Evolutionary conservation across 345 rosid genomes (phyloP), one percentile per base, ranked within the genome.

Genomic region (Carallia pectinifolia): DNA sequence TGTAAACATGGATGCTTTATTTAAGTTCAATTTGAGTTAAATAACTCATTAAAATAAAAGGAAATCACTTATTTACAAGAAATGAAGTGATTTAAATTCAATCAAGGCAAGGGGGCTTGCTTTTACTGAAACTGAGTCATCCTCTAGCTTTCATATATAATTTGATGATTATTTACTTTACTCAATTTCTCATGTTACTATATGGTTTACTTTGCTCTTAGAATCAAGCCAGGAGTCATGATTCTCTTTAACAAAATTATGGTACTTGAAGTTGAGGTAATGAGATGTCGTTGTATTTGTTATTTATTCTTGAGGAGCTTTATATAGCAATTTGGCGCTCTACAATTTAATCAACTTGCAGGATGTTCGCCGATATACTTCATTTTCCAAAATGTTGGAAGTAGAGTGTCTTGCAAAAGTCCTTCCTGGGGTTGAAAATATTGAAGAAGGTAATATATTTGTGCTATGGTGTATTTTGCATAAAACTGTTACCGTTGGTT

Each of bases 221-320:
- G 97, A 67, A 85, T 93, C 61, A 71, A 68, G 53, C 64, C 86
- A 1, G 90, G 90, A 66, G 85, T 71, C 47, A 78, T 85, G 70
- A 76, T 90, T 66, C 82, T 93, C 54, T 68, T 87, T 63, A 93
- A 89, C 72, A 83, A 85, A 78, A 83, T 84, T 71, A 63, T 89
- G 84, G 81, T 87, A 73, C 83, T 87, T 72, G 72, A 89, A 77
- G 97, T 90, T 80, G 81, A 89, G 96, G 97, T 93, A 70, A 82
- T 74, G 50, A 37, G 33, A 18, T 34, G 60, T 68, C 66, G 4
- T 0, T 48, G 47, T 23, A 33, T 61, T 39, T 61, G 2, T 58
- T 53, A 60, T 65, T 39, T 73, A 18, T 36, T 66, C 67, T 47
- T 38, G 16, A 23, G 60, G 60, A 19, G 60, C 61, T 80, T 69